Percentiles rank a stretch among this genome's conserved stretches.
phyloP scores from a whole-genome alignment of 306 rosid genomes.

The Trifolium pratense region DNA sequence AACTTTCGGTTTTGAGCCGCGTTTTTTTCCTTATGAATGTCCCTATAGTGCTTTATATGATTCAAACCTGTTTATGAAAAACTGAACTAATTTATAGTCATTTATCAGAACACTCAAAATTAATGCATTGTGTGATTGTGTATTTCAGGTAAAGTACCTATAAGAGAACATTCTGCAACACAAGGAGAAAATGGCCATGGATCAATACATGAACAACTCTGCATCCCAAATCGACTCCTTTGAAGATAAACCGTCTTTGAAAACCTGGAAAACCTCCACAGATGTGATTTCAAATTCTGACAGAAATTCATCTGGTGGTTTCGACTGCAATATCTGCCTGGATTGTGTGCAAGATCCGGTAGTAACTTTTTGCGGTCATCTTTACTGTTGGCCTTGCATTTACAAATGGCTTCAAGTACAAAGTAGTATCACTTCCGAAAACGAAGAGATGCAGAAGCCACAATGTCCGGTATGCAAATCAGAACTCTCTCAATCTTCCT shows the following conservation, averaged over 20 bases:
- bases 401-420: constrained; percentile 79
- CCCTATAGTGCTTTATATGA: constrained; percentile 14
- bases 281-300: constrained; percentile 48
- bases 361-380: constrained; percentile 94
- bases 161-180: constrained; percentile 13
- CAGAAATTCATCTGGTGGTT: constrained; percentile 49
- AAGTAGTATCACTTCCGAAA: constrained; percentile 34
- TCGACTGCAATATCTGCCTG: constrained; percentile 93
- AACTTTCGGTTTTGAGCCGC: neutral
- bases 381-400: constrained; percentile 96
- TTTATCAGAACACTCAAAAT: neutral
- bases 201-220: constrained; percentile 53
- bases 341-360: constrained; percentile 87
- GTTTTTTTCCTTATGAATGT: neutral
- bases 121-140: constrained; percentile 22
- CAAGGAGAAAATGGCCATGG: constrained; percentile 51
- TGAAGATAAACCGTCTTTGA: constrained; percentile 47
- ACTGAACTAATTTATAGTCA: neutral
- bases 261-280: constrained; percentile 52
- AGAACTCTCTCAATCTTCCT: constrained; percentile 65
- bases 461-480: constrained; percentile 94
- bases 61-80: neutral
- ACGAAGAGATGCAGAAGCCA: constrained; percentile 42
- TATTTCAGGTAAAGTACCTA: constrained; percentile 35
- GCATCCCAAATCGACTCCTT: constrained; percentile 36